Base-by-base conservation (phyloP, 1,139 yeast species). In the Waltiozyma solani region DNA sequence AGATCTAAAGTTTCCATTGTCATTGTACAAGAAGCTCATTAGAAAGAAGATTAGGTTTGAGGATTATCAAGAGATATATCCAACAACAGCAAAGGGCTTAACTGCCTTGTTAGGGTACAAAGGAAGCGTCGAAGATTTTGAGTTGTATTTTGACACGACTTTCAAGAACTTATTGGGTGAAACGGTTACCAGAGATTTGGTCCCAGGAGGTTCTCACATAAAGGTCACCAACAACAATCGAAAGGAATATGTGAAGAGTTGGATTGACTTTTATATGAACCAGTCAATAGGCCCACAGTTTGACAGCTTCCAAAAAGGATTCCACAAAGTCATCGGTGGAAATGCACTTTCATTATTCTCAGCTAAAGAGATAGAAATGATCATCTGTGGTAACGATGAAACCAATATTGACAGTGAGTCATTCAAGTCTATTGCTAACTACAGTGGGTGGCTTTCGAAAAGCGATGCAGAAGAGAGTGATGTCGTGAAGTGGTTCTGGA, bases 401-500 rank as follows among this genome's bases (percentile, higher is more conserved):
- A 53, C 55, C 13, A 70, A 68, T 19, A 64, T 85, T 32, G 96
- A 91, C 54, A 65, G 81, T 4, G 75, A 69, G 11, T 71, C 81
- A 6, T 62, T 91, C 40, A 69, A 74, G 43, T 72, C 89, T 0
- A 76, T 87, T 0, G 81, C 96, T 0, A 75, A 70, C 45, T 91
- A 89, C 56, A 62, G 60, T 20, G 85, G 87, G 4, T 85, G 89
- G 63, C 56, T 57, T 11, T 51, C 54, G 5, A 54, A 58, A 8
- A 58, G 57, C 3, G 64, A 58, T 5, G 71, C 74, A 0, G 47
- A 54, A 18, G 47, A 54, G 1, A 62, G 70, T 5, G 42, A 47
- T 0, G 63, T 76, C 0, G 66, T 86, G 4, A 43, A 53, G 26
- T 89, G 97, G 96, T 85, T 91, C 54, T 91, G 97, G 97, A 76